A percentile compares a stretch with the other conserved stretches of the same genome.
These are phyloP conservation scores for Trapa bicornis DNA, from an alignment of 345 rosid species.

Conservation along the genomic window DNA sequence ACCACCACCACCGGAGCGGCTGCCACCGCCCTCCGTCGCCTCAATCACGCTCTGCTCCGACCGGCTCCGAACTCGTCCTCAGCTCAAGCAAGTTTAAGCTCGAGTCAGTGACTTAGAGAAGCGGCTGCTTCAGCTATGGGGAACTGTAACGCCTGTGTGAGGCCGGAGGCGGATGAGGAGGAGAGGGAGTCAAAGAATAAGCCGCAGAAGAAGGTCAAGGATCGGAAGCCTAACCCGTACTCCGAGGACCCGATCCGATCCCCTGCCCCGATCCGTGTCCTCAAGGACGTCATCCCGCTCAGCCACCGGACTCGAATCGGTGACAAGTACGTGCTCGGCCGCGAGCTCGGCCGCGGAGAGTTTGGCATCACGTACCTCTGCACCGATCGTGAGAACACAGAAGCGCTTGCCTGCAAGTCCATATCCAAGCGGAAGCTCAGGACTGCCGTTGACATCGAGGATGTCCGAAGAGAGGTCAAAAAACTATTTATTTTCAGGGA, in stretches of 20 bases:
- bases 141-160: constrained; percentile 79
- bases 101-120: neutral
- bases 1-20: constrained; percentile 2
- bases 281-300: constrained; percentile 52
- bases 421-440: constrained; percentile 79
- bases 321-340: constrained; percentile 75
- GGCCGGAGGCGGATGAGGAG: constrained; percentile 31
- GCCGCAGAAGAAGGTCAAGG: constrained; percentile 26
- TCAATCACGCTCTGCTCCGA: neutral
- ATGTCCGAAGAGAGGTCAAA: constrained; percentile 62
- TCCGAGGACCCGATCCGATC: constrained; percentile 31
- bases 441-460: constrained; percentile 83
- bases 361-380: constrained; percentile 90
- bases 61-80: neutral
- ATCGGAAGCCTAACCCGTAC: constrained; percentile 49
- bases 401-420: constrained; percentile 75
- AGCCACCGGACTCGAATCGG: constrained; percentile 57
- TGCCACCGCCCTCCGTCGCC: neutral
- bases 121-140: constrained; percentile 40
- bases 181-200: constrained; percentile 15
- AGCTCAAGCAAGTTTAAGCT: neutral
- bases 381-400: constrained; percentile 64
- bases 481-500: neutral
- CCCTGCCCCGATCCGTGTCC: constrained; percentile 50
- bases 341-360: constrained; percentile 89